Conservation (phyloP, 352 stramenopile species). For the Globisporangium abappressorium region DNA sequence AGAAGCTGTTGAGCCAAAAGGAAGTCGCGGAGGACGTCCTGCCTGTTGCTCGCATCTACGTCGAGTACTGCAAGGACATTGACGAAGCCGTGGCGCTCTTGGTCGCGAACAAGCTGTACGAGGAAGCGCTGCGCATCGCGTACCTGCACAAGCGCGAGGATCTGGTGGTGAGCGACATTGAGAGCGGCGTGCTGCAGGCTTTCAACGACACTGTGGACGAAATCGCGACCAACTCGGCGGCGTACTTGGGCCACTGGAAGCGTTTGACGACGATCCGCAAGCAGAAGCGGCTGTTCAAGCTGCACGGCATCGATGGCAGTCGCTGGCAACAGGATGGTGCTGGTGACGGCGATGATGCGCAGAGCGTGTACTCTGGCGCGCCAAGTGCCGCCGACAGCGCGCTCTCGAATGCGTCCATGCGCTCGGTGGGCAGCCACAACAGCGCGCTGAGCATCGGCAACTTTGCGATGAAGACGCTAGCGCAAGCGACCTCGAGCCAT, state of each 20-base stretch:
- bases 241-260: conserved; percentile 57
- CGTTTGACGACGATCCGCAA: conserved; percentile 63
- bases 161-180: conserved; percentile 71
- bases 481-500: conserved; percentile 57
- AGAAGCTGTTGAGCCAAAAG: conserved; percentile 47
- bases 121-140: conserved; percentile 53
- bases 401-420: conserved; percentile 57
- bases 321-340: conserved; percentile 40
- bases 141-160: conserved; percentile 54
- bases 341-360: conserved; percentile 27
- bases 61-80: conserved; percentile 71
- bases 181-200: conserved; percentile 46
- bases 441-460: conserved; percentile 62
- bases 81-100: conserved; percentile 71
- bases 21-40: conserved; percentile 27
- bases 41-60: conserved; percentile 51
- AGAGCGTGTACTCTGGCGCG: conserved; percentile 41
- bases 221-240: conserved; percentile 32
- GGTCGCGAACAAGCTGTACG: conserved; percentile 57
- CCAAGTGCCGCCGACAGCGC: conserved; percentile 57
- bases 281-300: conserved; percentile 74
- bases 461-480: conserved; percentile 59
- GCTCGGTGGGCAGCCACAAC: conserved; percentile 80
- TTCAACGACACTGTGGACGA: conserved; percentile 50
- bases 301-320: conserved; percentile 73